These are phyloP conservation scores for Phyllosticta ampelicida DNA, from an alignment of 2,329 filamentous ascomycete species.

Conservation along the genomic window DNA sequence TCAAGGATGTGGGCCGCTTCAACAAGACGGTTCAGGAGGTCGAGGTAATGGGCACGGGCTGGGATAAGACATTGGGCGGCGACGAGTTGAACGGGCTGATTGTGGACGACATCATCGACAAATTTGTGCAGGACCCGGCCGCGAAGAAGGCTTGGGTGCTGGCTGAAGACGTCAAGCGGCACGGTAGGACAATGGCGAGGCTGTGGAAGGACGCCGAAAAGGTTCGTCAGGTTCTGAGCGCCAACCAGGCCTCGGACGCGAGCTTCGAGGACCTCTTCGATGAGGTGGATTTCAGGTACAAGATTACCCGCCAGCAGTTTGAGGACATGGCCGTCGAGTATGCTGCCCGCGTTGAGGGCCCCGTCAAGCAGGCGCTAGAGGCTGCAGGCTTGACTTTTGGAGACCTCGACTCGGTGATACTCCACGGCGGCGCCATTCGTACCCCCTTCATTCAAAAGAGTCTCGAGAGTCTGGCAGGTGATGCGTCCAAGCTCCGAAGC, in stretches of 20 bases:
- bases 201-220: conserved; percentile 89
- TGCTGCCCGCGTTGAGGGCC: conserved; percentile 54
- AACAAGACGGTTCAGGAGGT: conserved; percentile 98
- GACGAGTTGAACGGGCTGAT: conserved; percentile 83
- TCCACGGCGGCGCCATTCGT: conserved; percentile 80
- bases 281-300: conserved; percentile 88
- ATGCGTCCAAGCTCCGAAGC: conserved; percentile 67
- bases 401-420: conserved; percentile 81
- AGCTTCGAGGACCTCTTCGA: conserved; percentile 86
- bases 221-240: conserved; percentile 79
- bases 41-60: conserved; percentile 74
- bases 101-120: conserved; percentile 73
- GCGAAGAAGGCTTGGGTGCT: conserved; percentile 56
- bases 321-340: conserved; percentile 65
- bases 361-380: conserved; percentile 64
- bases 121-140: conserved; percentile 57
- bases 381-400: conserved; percentile 59
- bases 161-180: conserved; percentile 52
- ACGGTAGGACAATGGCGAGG: conserved; percentile 79
- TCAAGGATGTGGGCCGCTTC: conserved; percentile 85
- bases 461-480: conserved; percentile 65
- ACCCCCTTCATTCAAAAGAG: conserved; percentile 91
- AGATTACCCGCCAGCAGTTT: conserved; percentile 68
- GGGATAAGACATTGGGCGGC: conserved; percentile 82
- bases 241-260: conserved; percentile 70